These are phyloP conservation scores for Ormosia semicastrata DNA, from an alignment of 306 rosid genomes.

Conservation along the genomic window DNA sequence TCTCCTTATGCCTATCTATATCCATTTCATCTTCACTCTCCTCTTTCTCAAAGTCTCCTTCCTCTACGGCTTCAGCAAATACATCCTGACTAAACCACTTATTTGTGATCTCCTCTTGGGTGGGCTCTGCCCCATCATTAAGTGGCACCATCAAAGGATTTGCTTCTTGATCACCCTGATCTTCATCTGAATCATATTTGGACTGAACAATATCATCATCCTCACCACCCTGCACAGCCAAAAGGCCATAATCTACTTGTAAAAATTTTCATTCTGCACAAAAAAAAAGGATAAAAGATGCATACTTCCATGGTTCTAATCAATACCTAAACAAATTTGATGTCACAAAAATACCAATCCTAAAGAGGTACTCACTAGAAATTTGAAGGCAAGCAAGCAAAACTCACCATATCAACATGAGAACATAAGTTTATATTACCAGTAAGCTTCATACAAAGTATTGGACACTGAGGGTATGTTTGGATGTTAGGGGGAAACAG, in stretches of 20 bases:
- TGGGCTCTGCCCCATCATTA: constrained; percentile 62
- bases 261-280: neutral
- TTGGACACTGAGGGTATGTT: neutral
- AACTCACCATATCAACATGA: neutral
- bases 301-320: neutral
- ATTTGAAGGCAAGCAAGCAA: neutral
- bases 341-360: neutral
- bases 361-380: neutral
- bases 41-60: constrained; percentile 55
- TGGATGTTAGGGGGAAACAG: neutral
- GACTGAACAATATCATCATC: constrained; percentile 47
- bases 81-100: constrained; percentile 90
- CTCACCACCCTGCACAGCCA: constrained; percentile 57
- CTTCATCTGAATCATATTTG: constrained; percentile 77
- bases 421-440: neutral
- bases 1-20: constrained; percentile 37
- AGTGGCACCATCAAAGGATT: constrained; percentile 87
- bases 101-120: constrained; percentile 71
- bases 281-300: neutral
- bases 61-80: constrained; percentile 80
- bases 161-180: constrained; percentile 54
- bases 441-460: neutral
- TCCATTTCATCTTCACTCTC: constrained; percentile 73
- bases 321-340: neutral
- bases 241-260: constrained; percentile 12